Conservation (phyloP, 2,329 filamentous ascomycete species). For the Hortaea werneckii region DNA sequence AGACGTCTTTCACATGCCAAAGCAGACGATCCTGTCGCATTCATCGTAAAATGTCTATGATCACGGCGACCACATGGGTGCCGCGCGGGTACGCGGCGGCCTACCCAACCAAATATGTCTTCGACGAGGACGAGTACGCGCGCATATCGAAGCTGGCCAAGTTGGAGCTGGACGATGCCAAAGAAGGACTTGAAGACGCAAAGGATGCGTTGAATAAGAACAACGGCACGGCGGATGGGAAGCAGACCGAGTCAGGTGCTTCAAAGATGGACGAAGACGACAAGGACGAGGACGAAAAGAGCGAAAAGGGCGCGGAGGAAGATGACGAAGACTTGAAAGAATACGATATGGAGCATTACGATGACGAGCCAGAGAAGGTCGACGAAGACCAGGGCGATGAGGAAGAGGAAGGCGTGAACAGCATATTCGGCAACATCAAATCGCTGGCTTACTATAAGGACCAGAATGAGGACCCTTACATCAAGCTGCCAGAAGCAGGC, state of each 20-base stretch:
- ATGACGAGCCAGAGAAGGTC: conserved; percentile 59
- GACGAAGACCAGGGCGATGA: conserved; percentile 55
- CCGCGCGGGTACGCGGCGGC: conserved; percentile 41
- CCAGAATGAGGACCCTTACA: conserved; percentile 92
- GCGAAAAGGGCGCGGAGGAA: conserved; percentile 38
- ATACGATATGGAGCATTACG: conserved; percentile 93
- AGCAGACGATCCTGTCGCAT: neutral
- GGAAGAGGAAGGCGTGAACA: conserved; percentile 39
- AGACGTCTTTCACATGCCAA: neutral
- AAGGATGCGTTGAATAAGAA: conserved; percentile 33
- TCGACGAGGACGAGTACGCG: conserved; percentile 43
- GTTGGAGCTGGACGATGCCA: conserved; percentile 76
- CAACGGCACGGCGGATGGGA: conserved; percentile 1
- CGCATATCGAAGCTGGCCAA: conserved; percentile 43
- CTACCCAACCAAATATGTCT: conserved; percentile 39
- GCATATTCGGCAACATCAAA: conserved; percentile 93
- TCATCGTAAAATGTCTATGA: conserved; percentile 39
- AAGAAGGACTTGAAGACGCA: conserved; percentile 71
- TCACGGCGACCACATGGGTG: conserved; percentile 44
- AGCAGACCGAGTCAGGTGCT: conserved; percentile 4
- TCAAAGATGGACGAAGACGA: conserved; percentile 5
- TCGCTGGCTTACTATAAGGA: conserved; percentile 88
- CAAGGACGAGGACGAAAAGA: conserved; percentile 14
- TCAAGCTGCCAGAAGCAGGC: conserved; percentile 66
- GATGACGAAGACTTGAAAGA: conserved; percentile 72